Percentiles rank a stretch among this genome's conserved stretches.
phyloP scores from a whole-genome alignment of 2,329 filamentous ascomycete genomes.

The Aphanocladium album region DNA sequence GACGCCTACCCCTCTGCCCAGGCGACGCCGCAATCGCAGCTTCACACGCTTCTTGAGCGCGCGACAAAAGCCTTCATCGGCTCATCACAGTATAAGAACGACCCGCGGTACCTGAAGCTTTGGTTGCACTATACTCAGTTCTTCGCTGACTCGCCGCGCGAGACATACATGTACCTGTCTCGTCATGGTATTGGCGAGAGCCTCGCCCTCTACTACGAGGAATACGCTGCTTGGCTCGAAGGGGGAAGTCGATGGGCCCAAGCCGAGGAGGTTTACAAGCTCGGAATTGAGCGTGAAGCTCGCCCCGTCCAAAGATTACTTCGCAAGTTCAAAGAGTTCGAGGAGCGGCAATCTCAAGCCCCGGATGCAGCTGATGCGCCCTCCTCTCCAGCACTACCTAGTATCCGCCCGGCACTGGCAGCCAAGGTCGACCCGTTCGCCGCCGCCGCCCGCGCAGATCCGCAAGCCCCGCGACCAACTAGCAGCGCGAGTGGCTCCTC shows the following conservation, averaged over 20 bases:
- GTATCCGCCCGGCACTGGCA: slow-evolving; percentile 74
- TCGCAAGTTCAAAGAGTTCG: slow-evolving; percentile 90
- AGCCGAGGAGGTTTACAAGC: slow-evolving; percentile 86
- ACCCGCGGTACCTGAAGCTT: slow-evolving; percentile 85
- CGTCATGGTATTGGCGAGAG: slow-evolving; percentile 82
- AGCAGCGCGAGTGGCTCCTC: slow-evolving; percentile 45
- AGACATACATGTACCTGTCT: slow-evolving; percentile 86
- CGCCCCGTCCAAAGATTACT: slow-evolving; percentile 73
- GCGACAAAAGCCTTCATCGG: slow-evolving; percentile 85
- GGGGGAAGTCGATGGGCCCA: slow-evolving; percentile 77
- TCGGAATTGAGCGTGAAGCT: slow-evolving; percentile 86
- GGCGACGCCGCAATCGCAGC: slow-evolving; percentile 84
- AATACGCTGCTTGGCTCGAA: slow-evolving; percentile 92
- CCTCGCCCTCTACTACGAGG: slow-evolving; percentile 91
- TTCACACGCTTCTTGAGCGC: slow-evolving; percentile 83
- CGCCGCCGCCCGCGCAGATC: slow-evolving; percentile 51
- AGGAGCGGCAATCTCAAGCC: slow-evolving; percentile 66
- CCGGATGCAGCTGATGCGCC: slow-evolving; percentile 61
- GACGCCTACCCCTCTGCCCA: slow-evolving; percentile 93
- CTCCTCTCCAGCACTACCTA: slow-evolving; percentile 80
- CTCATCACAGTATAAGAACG: slow-evolving; percentile 88
- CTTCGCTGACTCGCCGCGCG: slow-evolving; percentile 88
- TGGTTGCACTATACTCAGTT: slow-evolving; percentile 93
- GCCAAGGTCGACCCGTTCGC: slow-evolving; percentile 82
- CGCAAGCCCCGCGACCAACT: slow-evolving; percentile 57